Percentiles rank a stretch among this genome's conserved stretches.
These are phyloP conservation scores for Suhomyces faveliae DNA, from an alignment of 805 yeast species.

Conservation along the genomic window DNA sequence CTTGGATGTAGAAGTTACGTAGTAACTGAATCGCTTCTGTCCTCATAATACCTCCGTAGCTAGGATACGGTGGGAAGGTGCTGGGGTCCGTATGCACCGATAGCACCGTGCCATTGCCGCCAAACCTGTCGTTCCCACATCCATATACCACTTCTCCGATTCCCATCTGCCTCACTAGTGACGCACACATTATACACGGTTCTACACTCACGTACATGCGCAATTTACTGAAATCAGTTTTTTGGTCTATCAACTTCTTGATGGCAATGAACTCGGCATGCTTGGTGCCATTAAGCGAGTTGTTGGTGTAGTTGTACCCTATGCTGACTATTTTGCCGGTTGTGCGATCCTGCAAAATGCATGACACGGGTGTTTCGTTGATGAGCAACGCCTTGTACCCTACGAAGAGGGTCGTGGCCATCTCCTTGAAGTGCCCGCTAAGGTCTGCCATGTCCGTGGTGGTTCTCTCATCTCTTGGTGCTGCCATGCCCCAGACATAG, in stretches of 20 bases:
- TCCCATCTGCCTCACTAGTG: conserved; percentile 79
- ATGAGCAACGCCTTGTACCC: conserved; percentile 62
- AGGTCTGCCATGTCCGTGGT: conserved; percentile 7
- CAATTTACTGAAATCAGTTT: conserved; percentile 46
- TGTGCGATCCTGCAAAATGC: conserved; percentile 49
- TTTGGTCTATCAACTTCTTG: conserved; percentile 30
- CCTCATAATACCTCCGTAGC: conserved; percentile 75
- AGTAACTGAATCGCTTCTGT: conserved; percentile 81
- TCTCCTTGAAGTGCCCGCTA: conserved; percentile 34
- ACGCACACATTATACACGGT: conserved; percentile 98
- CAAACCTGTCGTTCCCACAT: conserved; percentile 92
- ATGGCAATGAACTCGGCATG: conserved; percentile 93
- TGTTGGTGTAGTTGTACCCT: conserved; percentile 86
- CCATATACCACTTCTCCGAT: conserved; percentile 79
- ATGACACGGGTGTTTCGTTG: conserved; percentile 86
- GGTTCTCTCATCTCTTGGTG: neutral
- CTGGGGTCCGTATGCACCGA: conserved; percentile 35
- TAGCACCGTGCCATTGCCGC: conserved; percentile 91
- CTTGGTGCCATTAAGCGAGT: conserved; percentile 78
- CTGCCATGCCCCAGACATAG: too few relatives aligned
- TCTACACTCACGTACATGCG: conserved; percentile 92
- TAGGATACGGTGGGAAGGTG: conserved; percentile 40
- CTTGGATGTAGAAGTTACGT: conserved; percentile 79
- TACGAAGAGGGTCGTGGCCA: conserved; percentile 52
- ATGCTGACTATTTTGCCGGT: conserved; percentile 55